phyloP scores from a whole-genome alignment of 2,329 filamentous ascomycete genomes.

The Periconia macrospinosa region DNA sequence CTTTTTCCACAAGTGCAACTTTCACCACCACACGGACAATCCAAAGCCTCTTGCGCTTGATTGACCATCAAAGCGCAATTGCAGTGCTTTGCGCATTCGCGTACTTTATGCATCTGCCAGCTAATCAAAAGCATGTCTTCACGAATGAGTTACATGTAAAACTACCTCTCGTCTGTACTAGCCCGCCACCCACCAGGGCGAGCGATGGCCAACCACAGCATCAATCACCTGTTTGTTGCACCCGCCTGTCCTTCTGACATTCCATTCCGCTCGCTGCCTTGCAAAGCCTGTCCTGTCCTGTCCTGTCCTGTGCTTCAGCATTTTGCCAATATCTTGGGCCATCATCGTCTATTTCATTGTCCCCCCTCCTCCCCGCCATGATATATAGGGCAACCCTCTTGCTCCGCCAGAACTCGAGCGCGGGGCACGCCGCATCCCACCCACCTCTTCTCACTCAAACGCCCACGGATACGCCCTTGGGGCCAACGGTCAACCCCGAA shows the following conservation, averaged over 20 bases:
- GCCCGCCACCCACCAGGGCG: too few species aligned
- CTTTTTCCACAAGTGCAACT: too few species aligned
- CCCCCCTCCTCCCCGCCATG: background rate
- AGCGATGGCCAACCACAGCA: background rate
- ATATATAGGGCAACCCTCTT: background rate
- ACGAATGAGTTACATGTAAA: too few species aligned
- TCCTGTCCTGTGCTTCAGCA: background rate
- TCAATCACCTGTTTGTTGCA: background rate
- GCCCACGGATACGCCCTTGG: too few species aligned
- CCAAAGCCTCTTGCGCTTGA: too few species aligned
- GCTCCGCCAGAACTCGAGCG: background rate
- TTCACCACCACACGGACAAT: too few species aligned
- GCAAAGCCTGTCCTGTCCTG: too few species aligned
- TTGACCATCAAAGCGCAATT: too few species aligned
- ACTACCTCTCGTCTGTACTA: too few species aligned
- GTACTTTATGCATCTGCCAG: too few species aligned
- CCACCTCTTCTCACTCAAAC: background rate
- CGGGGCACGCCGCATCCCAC: constrained; percentile 1
- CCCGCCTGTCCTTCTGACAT: background rate
- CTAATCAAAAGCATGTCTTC: too few species aligned
- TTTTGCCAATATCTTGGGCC: background rate
- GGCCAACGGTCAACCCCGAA: background rate
- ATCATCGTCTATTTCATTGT: background rate
- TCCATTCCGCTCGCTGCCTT: background rate
- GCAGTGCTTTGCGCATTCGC: too few species aligned